Base-by-base conservation (phyloP, 345 rosid genomes). In the Moringa oleifera region DNA sequence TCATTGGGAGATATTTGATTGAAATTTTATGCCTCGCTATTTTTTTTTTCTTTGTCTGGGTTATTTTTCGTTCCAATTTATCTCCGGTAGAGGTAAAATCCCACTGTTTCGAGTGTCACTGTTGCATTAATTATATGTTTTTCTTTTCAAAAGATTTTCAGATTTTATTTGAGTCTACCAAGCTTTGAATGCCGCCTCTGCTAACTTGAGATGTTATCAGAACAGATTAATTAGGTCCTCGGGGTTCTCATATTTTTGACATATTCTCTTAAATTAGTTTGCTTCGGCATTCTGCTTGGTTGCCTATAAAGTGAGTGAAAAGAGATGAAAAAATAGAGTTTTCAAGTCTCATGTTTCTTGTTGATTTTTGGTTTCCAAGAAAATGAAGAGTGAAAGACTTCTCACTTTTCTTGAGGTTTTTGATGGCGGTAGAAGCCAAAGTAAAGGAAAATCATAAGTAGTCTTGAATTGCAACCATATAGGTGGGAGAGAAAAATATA, bases 91-190 rank as follows among this genome's bases (percentile, higher is more conserved):
- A 71, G 61, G 54, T 61, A 37, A 7, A 59, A 64, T 58, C 62
- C 66, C 46, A 46, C 22, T 17, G 56, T 72, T 51, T 24, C 13
- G 10, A 64, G 66, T 23, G 64, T 59, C 70, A 79, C 89, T 81
- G 80, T 79, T 83, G 72, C 77, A 83, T 83, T 75, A 66, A 62
- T 70, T 52, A 1, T 21, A 1, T 54, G 55, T 68, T 60, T 19
- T 23, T 66, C 65, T 71, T 75, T 28, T 25, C 21, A 17, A 20
- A n/a, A n/a, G n/a, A n/a, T n/a, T n/a, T n/a, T n/a, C n/a, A n/a
- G n/a, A n/a, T n/a, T n/a, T n/a, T n/a, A n/a, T n/a, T n/a, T n/a
- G n/a, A n/a, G n/a, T n/a, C 6, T 23, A 15, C 45, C 20, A n/a
- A 41, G 17, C 12, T 55, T 41, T 45, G 60, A 59, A 47, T 60